A percentile compares a stretch with the other conserved stretches of the same genome.
Conservation (phyloP, 495 filamentous ascomycete genomes). For the Niebla homalea region DNA sequence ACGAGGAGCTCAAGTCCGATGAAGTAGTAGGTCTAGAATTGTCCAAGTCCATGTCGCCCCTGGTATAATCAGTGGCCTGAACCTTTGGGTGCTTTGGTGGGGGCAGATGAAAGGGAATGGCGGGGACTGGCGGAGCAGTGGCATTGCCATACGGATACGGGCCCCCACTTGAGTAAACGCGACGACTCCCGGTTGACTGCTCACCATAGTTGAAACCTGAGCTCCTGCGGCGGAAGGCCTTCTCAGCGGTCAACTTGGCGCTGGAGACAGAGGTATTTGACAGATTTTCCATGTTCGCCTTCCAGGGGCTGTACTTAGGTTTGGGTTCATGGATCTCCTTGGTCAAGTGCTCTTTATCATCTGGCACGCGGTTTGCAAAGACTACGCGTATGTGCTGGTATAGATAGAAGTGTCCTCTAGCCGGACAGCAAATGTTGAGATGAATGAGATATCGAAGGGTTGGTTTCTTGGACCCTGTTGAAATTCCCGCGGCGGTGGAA, state of each 20-base stretch:
- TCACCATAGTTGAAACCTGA: slow-evolving; percentile 34
- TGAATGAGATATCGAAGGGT: slow-evolving; percentile 86
- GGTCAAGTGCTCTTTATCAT: slow-evolving; percentile 84
- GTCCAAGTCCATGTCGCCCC: slow-evolving; percentile 7
- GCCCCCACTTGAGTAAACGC: not conserved
- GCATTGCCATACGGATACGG: slow-evolving; percentile 1
- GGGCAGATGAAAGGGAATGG: slow-evolving; percentile 10
- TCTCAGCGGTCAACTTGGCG: slow-evolving; percentile 37
- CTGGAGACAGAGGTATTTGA: slow-evolving; percentile 8
- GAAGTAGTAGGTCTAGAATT: slow-evolving; percentile 9
- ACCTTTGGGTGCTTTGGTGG: not conserved
- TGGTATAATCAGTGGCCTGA: not conserved
- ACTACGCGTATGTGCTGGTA: slow-evolving; percentile 90
- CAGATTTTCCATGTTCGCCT: slow-evolving; percentile 40
- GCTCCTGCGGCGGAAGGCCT: slow-evolving; percentile 42
- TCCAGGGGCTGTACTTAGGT: slow-evolving; percentile 77
- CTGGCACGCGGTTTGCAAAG: slow-evolving; percentile 93
- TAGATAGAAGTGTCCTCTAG: slow-evolving; percentile 72
- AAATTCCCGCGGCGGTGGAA: slow-evolving; percentile 25
- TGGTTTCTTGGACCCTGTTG: slow-evolving; percentile 52
- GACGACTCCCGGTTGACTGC: not conserved
- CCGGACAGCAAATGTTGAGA: slow-evolving; percentile 82
- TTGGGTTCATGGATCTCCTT: slow-evolving; percentile 87
- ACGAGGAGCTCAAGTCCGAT: slow-evolving; percentile 14
- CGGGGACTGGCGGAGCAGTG: slow-evolving; percentile 7